Conservation (phyloP, 208 protist species). For the Jaenimonas drosophilae region DNA sequence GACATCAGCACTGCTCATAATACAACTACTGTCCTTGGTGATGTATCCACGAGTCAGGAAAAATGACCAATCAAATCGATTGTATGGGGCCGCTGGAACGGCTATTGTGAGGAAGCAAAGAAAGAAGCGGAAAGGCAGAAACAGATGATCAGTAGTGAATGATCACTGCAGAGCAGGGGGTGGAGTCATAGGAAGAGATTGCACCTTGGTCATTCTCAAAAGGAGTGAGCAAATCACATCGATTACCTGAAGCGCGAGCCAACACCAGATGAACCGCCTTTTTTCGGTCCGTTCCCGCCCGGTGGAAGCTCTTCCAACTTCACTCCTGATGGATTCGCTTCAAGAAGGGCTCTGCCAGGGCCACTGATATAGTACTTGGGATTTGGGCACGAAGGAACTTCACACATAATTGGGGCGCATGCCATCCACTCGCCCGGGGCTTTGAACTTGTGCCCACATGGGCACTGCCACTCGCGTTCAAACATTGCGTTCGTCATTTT, state of each 20-base stretch:
- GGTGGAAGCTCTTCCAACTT: slow-evolving; percentile 40
- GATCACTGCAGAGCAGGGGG: too few relatives aligned
- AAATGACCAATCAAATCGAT: too few relatives aligned
- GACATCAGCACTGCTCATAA: slow-evolving; percentile 22
- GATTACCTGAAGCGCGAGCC: slow-evolving; percentile 50
- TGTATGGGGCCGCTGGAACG: too few relatives aligned
- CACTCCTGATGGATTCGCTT: slow-evolving; percentile 76
- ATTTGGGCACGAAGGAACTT: slow-evolving; percentile 85
- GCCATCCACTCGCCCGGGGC: slow-evolving; percentile 77
- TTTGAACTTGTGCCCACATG: slow-evolving; percentile 83
- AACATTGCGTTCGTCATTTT: slow-evolving; percentile 58
- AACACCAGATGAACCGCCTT: slow-evolving; percentile 25
- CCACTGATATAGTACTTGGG: slow-evolving; percentile 86
- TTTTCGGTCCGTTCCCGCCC: slow-evolving; percentile 3
- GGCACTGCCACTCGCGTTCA: slow-evolving; percentile 85
- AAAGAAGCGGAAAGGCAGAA: too few relatives aligned
- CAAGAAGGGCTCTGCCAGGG: slow-evolving; percentile 63
- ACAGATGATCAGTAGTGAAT: too few relatives aligned
- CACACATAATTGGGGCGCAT: slow-evolving; percentile 74
- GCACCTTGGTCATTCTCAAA: too few relatives aligned
- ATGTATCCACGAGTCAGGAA: too few relatives aligned
- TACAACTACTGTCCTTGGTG: too few relatives aligned
- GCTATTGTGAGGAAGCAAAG: too few relatives aligned
- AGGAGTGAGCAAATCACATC: too few relatives aligned
- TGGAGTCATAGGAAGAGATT: too few relatives aligned